Percentiles rank a stretch among this genome's conserved stretches.
Evolutionary conservation across 108 stramenopile genomes (phyloP).

Genomic region (Bacterosira constricta): DNA sequence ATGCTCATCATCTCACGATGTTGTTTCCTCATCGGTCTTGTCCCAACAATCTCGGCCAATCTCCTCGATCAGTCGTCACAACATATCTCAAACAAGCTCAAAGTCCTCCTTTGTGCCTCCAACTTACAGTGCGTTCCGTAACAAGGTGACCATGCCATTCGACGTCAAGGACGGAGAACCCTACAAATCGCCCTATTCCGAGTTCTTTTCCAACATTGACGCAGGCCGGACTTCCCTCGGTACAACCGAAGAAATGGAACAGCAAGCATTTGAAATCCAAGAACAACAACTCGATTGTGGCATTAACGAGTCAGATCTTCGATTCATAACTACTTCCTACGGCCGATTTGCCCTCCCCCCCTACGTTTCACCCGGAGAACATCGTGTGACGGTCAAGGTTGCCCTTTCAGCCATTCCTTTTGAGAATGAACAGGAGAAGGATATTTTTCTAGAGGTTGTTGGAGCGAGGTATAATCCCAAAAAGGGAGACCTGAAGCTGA

Average conservation of each 20-base stretch:
- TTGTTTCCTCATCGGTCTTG: background rate
- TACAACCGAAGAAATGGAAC: conserved; percentile 47
- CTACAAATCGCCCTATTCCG: conserved; percentile 71
- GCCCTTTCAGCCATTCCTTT: conserved; percentile 64
- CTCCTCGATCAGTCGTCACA: conserved; percentile 12
- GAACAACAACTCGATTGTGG: conserved; percentile 71
- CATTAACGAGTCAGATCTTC: conserved; percentile 67
- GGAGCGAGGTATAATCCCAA: conserved; percentile 69
- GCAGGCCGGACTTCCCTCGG: conserved; percentile 62
- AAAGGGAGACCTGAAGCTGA: conserved; percentile 60
- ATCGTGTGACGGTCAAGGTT: conserved; percentile 70
- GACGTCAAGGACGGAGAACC: conserved; percentile 19
- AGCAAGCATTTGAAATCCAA: conserved; percentile 37
- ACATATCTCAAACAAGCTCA: conserved; percentile 4
- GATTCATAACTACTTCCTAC: conserved; percentile 71
- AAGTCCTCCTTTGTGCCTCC: background rate
- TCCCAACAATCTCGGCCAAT: conserved; percentile 10
- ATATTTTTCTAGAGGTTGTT: conserved; percentile 74
- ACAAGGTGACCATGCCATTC: conserved; percentile 43
- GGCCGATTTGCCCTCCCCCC: conserved; percentile 72
- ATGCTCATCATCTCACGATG: background rate
- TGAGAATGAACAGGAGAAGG: conserved; percentile 50
- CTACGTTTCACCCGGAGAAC: conserved; percentile 75
- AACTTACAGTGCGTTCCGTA: conserved; percentile 42
- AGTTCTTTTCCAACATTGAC: conserved; percentile 69